These are phyloP conservation scores for Penicillium robsamsonii DNA, from an alignment of 495 filamentous ascomycete genomes.

Conservation along the genomic window DNA sequence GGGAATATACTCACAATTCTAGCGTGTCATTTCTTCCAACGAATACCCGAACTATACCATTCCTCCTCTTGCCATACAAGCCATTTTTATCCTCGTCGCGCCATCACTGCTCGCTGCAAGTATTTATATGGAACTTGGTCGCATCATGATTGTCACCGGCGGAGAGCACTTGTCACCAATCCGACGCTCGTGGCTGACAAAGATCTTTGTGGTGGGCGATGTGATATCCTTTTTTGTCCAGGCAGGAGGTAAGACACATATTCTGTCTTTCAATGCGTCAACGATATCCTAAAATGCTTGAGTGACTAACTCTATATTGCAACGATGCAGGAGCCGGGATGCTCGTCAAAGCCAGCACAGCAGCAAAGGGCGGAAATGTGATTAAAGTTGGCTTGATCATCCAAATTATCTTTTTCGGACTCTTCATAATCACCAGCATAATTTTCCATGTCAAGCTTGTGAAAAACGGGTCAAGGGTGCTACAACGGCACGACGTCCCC, in stretches of 20 bases:
- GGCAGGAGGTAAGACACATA: background rate
- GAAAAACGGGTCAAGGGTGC: background rate
- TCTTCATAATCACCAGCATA: background rate
- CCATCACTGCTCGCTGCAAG: conserved; percentile 48
- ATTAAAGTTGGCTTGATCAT: background rate
- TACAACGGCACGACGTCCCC: background rate
- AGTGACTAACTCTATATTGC: background rate
- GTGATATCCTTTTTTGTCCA: conserved; percentile 19
- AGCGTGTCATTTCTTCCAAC: background rate
- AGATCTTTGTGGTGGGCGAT: conserved; percentile 26
- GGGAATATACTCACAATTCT: background rate
- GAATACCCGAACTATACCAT: conserved; percentile 1
- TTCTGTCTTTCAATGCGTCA: background rate
- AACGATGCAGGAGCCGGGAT: background rate
- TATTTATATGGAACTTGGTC: conserved; percentile 52
- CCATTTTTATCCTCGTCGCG: conserved; percentile 31
- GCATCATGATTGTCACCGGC: conserved; percentile 38
- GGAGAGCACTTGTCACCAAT: conserved; percentile 25
- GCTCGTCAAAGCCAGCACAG: background rate
- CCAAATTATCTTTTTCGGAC: background rate
- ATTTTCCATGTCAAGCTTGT: background rate
- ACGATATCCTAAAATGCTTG: background rate
- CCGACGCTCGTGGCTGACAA: conserved; percentile 11
- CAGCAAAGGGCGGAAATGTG: background rate
- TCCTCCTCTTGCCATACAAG: conserved; percentile 14